Base-by-base conservation (phyloP, 805 yeast genomes). In the Hanseniaspora pseudoguilliermondii region DNA sequence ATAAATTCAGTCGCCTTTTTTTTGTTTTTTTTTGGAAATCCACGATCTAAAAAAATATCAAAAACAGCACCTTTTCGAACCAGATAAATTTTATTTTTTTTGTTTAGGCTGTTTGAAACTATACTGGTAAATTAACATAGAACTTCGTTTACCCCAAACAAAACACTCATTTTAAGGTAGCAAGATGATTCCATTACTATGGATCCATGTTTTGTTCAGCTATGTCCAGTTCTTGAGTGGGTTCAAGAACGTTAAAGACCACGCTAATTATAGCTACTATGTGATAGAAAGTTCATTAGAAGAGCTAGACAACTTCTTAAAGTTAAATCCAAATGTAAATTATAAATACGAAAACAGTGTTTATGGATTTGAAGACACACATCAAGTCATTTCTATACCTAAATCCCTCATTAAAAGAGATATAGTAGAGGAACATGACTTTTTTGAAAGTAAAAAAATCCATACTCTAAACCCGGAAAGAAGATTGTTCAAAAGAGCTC, bases 401-500 rank as follows among this genome's bases (percentile, higher is more conserved):
- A 51, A 36, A 20, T 15, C 25, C 16, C 41, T 47, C 13, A 40
- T 18, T 15, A 41, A 41, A 36, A 25, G 55, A 23, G 44, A 32
- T 2, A 11, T 53, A 5, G 11, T n/a, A 9, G 38, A 42, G 5
- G n/a, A 25, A 29, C 38, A 21, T 21, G 36, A 13, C 2, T 39
- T 41, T 10, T 47, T 39, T 42, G 47, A n/a, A 9, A 35, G 32
- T 16, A 35, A 25, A 11, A 23, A 27, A 21, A 21, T 39, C 16
- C 51, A 46, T 39, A 6, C 42, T 13, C 29, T 53, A 15, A 13
- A 27, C 51, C 77, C 78, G 2, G 79, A 82, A 3, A 77, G 75
- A 61, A 65, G 61, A 57, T 70, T 87, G n/a, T 62, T 67, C 4
- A 79, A 76, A 63, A 73, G 95, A 63, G 65, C 76, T 16, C 87